A percentile compares a stretch with the other conserved stretches of the same genome.
These are phyloP conservation scores for Colletotrichum sp. DNA, from an alignment of 2,329 filamentous ascomycete genomes.

Conservation along the genomic window DNA sequence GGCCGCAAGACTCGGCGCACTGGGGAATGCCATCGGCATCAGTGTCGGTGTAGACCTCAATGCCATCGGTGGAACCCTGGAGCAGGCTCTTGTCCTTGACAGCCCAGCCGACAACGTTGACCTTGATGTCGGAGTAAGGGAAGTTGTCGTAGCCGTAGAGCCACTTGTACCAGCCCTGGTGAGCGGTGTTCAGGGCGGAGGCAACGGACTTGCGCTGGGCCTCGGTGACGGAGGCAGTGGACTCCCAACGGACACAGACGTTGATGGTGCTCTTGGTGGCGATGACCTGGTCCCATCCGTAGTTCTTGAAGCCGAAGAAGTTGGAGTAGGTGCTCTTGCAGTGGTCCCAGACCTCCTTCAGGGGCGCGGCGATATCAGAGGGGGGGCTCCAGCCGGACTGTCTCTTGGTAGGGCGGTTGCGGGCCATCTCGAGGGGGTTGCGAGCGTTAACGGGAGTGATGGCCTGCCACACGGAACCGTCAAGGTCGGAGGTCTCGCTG, in stretches of 20 bases:
- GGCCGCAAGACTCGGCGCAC: conserved; percentile 45
- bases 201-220: conserved; percentile 42
- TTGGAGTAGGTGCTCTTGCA: conserved; percentile 30
- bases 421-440: background rate
- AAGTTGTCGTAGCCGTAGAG: conserved; percentile 49
- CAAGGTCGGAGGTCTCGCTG: conserved; percentile 28
- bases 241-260: conserved; percentile 52
- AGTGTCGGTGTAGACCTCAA: conserved; percentile 46
- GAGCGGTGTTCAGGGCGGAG: conserved; percentile 35
- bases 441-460: conserved; percentile 18
- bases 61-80: conserved; percentile 39
- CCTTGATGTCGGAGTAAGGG: conserved; percentile 43
- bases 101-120: conserved; percentile 48
- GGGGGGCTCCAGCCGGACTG: conserved; percentile 33
- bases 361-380: conserved; percentile 24
- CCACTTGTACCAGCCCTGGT: conserved; percentile 46
- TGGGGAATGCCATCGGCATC: conserved; percentile 45
- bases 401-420: conserved; percentile 32
- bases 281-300: conserved; percentile 38
- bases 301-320: conserved; percentile 34
- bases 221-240: conserved; percentile 37
- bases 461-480: conserved; percentile 31
- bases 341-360: conserved; percentile 38
- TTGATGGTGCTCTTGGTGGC: conserved; percentile 34
- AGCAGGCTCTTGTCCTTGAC: conserved; percentile 41